Base-by-base conservation (phyloP, 805 yeast genomes). In the Wickerhamiella dianesei region DNA sequence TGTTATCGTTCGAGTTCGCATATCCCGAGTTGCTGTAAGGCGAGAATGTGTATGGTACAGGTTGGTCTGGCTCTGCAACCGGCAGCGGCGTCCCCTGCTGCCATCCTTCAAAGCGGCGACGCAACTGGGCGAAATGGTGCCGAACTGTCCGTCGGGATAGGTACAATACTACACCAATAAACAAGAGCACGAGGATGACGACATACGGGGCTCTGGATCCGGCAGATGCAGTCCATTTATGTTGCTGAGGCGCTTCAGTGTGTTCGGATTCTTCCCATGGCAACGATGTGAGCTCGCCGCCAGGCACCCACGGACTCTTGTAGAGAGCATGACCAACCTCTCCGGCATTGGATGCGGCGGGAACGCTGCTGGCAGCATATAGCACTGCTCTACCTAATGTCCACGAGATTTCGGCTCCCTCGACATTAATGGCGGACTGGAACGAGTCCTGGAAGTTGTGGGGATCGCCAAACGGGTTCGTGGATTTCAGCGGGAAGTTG, bases 391-490 rank as follows among this genome's bases (percentile, higher is more conserved):
- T 80, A 3, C 98, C 99, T 35, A 92, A 61, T 0, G 97, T 89
- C 99, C 99, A 92, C 0, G 96, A 82, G 16, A 92, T 67, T 54
- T 92, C 98, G 3, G 78, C 76, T 2, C 94, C 96, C 49, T 84
- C 74, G 29, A 92, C 76, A 16, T 79, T 72, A 47, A 80, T 79
- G 0, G 92, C 87, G 50, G 94, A 81, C 63, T 82, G 86, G 64
- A 92, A 87, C 0, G 88, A 80, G 35, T 80, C 60, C 70, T 57
- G 45, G 47, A 58, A 60, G 35, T 56, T 51, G 37, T 56, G 58
- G 9, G 32, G 32, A 13, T 59, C 67, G 1, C 62, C 50, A 1
- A 58, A 55, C 8, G 63, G 55, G 39, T 67, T 61, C 8, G 59
- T 53, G 2, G 61, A 59, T 18, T 45, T 41, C 14, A 59, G 43